Evolutionary conservation across 768 basidiomycete species (phyloP), one percentile per base, ranked within the genome.

Genomic region (Tephrocybe sp.): DNA sequence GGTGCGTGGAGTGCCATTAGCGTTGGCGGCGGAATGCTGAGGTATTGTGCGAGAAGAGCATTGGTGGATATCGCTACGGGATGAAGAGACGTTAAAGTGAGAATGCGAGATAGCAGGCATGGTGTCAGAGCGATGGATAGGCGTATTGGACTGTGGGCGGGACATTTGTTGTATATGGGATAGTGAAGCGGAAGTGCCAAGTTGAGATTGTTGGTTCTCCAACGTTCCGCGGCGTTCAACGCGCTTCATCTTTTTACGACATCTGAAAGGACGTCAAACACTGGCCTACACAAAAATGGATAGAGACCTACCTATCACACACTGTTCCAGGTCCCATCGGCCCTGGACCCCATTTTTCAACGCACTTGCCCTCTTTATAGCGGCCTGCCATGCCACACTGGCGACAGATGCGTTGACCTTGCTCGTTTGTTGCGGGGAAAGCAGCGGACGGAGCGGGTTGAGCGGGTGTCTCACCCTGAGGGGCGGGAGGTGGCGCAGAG

Each of bases 291-390:
- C 36, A 48, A 43, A 54, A 36, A 30, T 9, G 22, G 11, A 51
- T n/a, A 24, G 15, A 35, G 5, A 69, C 77, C 55, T 60, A 84
- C 78, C 88, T 71, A 72, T 91, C 89, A 60, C 88, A 91, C 0
- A 91, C 88, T 0, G 89, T 91, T 18, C 88, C 89, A 43, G 89
- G 89, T 0, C 89, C 89, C 66, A 84, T 79, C 39, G 89, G 89
- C 4, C 89, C 89, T 19, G 89, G 88, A 1, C 89, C 89, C 89
- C 89, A 91, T 65, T 91, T 91, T 60, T 91, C 89, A 44, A 91
- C 88, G 62, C 89, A 91, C 57, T 89, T 89, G 8, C 84, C 86
- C 18, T 91, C 89, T 69, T 89, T 89, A 69, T 90, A 91, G 1
- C 88, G 71, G 0, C 89, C 89, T 0, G 81, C 72, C 35, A 84